These are phyloP conservation scores for Xylariaceae sp. DNA, from an alignment of 2,329 filamentous ascomycete species.

Conservation along the genomic window DNA sequence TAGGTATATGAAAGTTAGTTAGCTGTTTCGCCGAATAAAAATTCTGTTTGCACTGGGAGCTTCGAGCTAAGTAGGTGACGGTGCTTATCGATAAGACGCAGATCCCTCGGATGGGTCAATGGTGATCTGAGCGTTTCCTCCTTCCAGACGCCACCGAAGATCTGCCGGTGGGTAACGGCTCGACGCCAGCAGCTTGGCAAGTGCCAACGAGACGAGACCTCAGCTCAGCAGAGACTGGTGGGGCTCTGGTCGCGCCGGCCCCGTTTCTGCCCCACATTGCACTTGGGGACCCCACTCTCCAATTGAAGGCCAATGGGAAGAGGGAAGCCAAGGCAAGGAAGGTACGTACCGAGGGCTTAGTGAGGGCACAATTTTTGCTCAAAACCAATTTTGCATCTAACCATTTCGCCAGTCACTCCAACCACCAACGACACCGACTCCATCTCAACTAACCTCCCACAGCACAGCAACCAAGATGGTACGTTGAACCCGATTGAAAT, in stretches of 20 bases:
- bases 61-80: slow-evolving; percentile 14
- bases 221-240: slow-evolving; percentile 12
- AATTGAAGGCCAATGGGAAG: not conserved
- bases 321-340: slow-evolving; percentile 6
- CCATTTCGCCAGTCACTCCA: slow-evolving; percentile 39
- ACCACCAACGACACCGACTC: slow-evolving; percentile 50
- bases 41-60: slow-evolving; percentile 13
- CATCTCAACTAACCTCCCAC: slow-evolving; percentile 48
- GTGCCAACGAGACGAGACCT: not conserved
- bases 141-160: slow-evolving; percentile 14
- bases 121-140: slow-evolving; percentile 13
- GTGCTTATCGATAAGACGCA: slow-evolving; percentile 20
- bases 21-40: slow-evolving; percentile 20
- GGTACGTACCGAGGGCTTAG: slow-evolving; percentile 37
- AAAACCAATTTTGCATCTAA: slow-evolving; percentile 45
- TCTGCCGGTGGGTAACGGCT: slow-evolving; percentile 15
- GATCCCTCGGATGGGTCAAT: not conserved
- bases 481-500: slow-evolving; percentile 20
- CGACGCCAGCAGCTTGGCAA: too few species aligned
- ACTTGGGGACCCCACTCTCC: not conserved
- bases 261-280: too few species aligned
- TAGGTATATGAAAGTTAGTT: slow-evolving; percentile 4
- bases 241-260: slow-evolving; percentile 12
- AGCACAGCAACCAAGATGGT: slow-evolving; percentile 55
- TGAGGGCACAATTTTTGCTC: slow-evolving; percentile 39